Evolutionary conservation across 148 eudicot species (phyloP).

Genomic region (Rhododendron molle): DNA sequence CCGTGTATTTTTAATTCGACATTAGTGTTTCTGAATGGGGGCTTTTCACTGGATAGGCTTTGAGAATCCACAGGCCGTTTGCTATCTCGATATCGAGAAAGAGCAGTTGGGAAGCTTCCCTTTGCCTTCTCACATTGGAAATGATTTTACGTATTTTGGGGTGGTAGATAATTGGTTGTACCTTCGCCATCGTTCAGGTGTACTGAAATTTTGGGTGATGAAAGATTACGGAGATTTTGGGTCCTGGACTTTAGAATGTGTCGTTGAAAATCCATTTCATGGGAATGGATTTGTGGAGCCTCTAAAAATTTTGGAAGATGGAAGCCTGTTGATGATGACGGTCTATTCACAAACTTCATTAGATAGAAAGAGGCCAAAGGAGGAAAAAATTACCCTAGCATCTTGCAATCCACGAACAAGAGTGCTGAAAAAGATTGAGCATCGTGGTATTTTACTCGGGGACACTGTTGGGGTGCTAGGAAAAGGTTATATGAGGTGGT

Average conservation of each 20-base stretch:
- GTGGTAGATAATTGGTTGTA: background rate
- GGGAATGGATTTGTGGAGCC: no score
- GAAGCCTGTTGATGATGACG: background rate
- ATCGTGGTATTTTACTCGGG: background rate
- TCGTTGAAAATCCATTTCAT: background rate
- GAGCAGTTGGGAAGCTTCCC: background rate
- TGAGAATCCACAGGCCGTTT: background rate
- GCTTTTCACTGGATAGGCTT: background rate
- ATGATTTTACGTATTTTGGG: background rate
- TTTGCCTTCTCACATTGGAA: background rate
- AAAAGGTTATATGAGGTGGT: no score
- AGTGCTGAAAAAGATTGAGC: background rate
- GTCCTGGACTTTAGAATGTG: background rate
- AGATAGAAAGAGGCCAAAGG: no score
- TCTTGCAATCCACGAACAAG: background rate
- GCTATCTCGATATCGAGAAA: background rate
- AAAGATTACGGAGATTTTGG: background rate
- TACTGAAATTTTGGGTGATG: no score
- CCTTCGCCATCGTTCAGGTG: background rate
- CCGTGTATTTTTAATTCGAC: background rate
- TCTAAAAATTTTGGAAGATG: background rate
- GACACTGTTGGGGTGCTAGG: no score
- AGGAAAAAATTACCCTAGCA: background rate
- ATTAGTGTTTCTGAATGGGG: background rate
- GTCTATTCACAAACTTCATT: no score